Evolutionary conservation across 1,284 basidiomycete genomes (phyloP).

Genomic region (Rhodotorula sp.): DNA sequence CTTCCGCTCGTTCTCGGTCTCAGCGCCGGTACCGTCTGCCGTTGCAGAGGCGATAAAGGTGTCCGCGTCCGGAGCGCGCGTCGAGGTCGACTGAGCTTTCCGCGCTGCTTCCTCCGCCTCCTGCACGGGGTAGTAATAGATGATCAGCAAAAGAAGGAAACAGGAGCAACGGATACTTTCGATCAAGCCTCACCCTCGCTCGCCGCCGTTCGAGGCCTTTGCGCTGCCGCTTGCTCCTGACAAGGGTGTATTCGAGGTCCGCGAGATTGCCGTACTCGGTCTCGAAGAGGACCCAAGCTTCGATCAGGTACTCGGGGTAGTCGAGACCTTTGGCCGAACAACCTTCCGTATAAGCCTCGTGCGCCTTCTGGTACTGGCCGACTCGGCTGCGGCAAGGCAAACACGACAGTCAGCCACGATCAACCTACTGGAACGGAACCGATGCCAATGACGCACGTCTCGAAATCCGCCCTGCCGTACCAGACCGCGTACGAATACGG

Average conservation of each 20-base stretch:
- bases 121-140: constrained; percentile 52
- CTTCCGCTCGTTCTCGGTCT: constrained; percentile 55
- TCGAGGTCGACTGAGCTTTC: constrained; percentile 46
- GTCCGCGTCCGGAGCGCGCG: constrained; percentile 42
- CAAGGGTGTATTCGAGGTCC: constrained; percentile 63
- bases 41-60: constrained; percentile 35
- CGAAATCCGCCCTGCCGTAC: constrained; percentile 47
- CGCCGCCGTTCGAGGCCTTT: constrained; percentile 67
- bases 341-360: constrained; percentile 64
- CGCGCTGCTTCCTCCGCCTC: constrained; percentile 55
- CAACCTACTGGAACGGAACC: constrained; percentile 52
- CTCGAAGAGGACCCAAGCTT: constrained; percentile 83
- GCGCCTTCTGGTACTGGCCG: constrained; percentile 57
- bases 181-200: constrained; percentile 58
- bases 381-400: constrained; percentile 27
- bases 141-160: constrained; percentile 45
- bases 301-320: constrained; percentile 89
- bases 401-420: not conserved
- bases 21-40: constrained; percentile 6
- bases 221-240: constrained; percentile 49
- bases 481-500: constrained; percentile 39
- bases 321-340: constrained; percentile 66
- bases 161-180: not conserved
- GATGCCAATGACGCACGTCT: constrained; percentile 49
- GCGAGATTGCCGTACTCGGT: constrained; percentile 71